Percentiles rank a stretch among this genome's conserved stretches.
These are phyloP conservation scores for Neonothopanus nambi DNA, from an alignment of 1,284 basidiomycete genomes.

Conservation along the genomic window DNA sequence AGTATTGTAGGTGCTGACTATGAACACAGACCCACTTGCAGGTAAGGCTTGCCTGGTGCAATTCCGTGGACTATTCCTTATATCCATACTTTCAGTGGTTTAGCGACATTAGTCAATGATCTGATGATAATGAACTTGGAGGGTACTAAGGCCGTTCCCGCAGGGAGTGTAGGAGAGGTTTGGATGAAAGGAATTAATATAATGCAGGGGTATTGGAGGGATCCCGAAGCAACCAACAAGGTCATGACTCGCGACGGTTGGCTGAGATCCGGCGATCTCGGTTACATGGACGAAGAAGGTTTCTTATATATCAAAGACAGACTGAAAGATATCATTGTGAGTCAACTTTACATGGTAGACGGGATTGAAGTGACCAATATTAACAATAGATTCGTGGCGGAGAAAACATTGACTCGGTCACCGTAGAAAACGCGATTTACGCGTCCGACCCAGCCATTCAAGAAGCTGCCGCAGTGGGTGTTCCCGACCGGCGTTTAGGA, in stretches of 20 bases:
- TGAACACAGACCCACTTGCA: constrained; percentile 47
- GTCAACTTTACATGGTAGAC: neutral
- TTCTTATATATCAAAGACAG: no score
- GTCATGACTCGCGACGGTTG: constrained; percentile 41
- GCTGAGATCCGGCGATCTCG: constrained; percentile 44
- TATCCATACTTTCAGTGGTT: constrained; percentile 39
- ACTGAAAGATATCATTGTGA: no score
- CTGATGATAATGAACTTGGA: constrained; percentile 43
- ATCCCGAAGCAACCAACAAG: constrained; percentile 21
- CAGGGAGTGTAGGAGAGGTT: constrained; percentile 42
- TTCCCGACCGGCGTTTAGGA: constrained; percentile 59
- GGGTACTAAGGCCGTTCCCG: constrained; percentile 34
- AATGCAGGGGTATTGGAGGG: constrained; percentile 14
- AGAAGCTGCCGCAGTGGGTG: constrained; percentile 61
- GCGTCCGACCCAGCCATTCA: constrained; percentile 12
- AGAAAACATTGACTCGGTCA: constrained; percentile 68
- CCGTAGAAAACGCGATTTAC: constrained; percentile 69
- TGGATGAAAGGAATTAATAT: constrained; percentile 54
- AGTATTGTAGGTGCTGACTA: constrained; percentile 57
- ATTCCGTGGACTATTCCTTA: neutral
- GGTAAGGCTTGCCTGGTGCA: constrained; percentile 37
- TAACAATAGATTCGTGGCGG: constrained; percentile 62
- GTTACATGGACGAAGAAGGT: constrained; percentile 41
- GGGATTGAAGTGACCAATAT: no score
- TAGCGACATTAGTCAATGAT: constrained; percentile 50